Evolutionary conservation across 805 yeast species (phyloP), one percentile per base, ranked within the genome.

Genomic region (Teunomyces gatunensis): DNA sequence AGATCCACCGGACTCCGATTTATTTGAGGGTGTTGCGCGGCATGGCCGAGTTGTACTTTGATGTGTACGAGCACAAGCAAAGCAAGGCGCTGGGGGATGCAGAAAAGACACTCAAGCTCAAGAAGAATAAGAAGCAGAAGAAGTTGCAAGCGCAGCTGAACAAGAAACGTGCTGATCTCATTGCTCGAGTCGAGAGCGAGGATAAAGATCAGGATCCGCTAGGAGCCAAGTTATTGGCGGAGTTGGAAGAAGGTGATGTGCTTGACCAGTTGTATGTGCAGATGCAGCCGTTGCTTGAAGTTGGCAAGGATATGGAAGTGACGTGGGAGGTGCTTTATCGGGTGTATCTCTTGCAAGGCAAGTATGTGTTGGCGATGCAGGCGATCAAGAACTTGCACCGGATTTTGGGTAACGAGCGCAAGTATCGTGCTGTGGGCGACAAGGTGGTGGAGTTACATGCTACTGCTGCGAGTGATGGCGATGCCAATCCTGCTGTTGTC

Each of bases 11-110:
- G 6, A 81, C 86, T 29, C 89, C 95, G 3, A 77, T 86, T 45
- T 89, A 80, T 59, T 72, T 79, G n/a, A 78, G 94, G 46, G 87
- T 87, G 0, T 73, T 85, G 49, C 65, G 69, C 39, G 95, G 94
- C 1, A 78, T 89, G 30, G 67, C 84, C 23, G 67, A 74, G 15
- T 64, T 87, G 32, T 80, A 83, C 54, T 68, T 85, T 44, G 78
- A 75, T 11, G 47, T 71, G 17, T 51, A 58, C 34, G 64, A 61
- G 12, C 64, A 67, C 30, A 53, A 58, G 30, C 57, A 61, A 44
- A 42, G 21, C 6, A 55, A 48, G 5, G 49, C 60, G 56, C 47
- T 68, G 59, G 27, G 11, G 27, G 52, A 61, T 49, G 54, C 45
- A 1, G 46, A 32, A 21, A 58, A 47, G 15, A 58, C 48, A 11